phyloP scores from a whole-genome alignment of 441 rosid species.

The Populus trichocarpa region DNA sequence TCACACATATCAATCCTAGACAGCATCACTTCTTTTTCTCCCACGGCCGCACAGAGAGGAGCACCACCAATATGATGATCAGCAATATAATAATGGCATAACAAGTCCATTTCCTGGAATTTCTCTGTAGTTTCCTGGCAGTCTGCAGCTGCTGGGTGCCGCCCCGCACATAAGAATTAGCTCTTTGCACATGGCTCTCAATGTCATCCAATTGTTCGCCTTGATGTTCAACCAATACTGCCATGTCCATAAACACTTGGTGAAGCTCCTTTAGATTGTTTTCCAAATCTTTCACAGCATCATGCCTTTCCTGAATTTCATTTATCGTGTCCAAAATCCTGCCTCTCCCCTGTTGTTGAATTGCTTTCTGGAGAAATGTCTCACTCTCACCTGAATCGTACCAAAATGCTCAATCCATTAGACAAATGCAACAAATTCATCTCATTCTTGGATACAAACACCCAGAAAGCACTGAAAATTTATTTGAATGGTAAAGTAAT shows the following conservation, averaged over 20 bases:
- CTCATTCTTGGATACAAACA: not conserved
- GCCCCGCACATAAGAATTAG: slow-evolving; percentile 55
- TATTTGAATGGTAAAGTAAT: not conserved
- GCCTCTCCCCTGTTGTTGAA: slow-evolving; percentile 90
- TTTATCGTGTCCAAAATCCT: slow-evolving; percentile 65
- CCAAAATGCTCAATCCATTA: not conserved
- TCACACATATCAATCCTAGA: not conserved
- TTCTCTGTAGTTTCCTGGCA: slow-evolving; percentile 70
- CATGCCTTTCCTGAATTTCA: slow-evolving; percentile 87
- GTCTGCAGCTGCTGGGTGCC: slow-evolving; percentile 53
- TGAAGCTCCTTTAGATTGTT: slow-evolving; percentile 79
- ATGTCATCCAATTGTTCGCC: slow-evolving; percentile 82
- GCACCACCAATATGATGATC: slow-evolving; percentile 61
- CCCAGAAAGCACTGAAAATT: not conserved
- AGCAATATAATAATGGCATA: slow-evolving; percentile 56
- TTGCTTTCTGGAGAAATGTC: slow-evolving; percentile 83
- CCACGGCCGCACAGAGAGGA: slow-evolving; percentile 69
- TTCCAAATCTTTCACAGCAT: slow-evolving; percentile 76
- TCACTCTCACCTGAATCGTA: slow-evolving; percentile 74
- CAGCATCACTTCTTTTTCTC: slow-evolving; percentile 22
- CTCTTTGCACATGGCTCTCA: slow-evolving; percentile 69
- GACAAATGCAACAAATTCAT: not conserved
- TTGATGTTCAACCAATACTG: slow-evolving; percentile 72
- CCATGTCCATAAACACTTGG: slow-evolving; percentile 89
- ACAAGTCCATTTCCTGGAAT: slow-evolving; percentile 82